A percentile compares a stretch with the other conserved stretches of the same genome.
Conservation (phyloP, 1,284 basidiomycete genomes). For the Mycena citricolor region DNA sequence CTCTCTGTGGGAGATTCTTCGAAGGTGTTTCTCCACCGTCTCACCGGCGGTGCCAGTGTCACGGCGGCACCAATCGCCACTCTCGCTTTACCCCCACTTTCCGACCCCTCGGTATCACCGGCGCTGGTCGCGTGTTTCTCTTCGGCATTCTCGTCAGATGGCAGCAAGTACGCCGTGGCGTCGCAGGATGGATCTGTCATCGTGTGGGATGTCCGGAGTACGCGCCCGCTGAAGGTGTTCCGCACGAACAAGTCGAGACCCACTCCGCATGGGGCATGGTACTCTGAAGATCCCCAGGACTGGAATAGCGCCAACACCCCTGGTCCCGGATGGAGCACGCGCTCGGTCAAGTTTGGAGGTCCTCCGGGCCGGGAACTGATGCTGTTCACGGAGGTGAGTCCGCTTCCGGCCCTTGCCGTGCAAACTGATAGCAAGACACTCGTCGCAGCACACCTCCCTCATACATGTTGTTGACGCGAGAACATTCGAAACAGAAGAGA, state of each 20-base stretch:
- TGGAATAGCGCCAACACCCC: conserved; percentile 55
- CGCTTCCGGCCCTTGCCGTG: no score
- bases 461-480: conserved; percentile 78
- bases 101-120: conserved; percentile 33
- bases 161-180: conserved; percentile 81
- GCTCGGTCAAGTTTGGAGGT: conserved; percentile 76
- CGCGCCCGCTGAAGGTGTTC: conserved; percentile 66
- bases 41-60: conserved; percentile 57
- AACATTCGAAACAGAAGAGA: conserved; percentile 75
- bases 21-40: conserved; percentile 73
- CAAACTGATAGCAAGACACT: conserved; percentile 5
- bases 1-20: conserved; percentile 86
- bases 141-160: conserved; percentile 79
- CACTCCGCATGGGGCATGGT: conserved; percentile 44
- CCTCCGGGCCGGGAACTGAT: conserved; percentile 63
- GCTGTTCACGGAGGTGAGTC: conserved; percentile 79
- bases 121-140: conserved; percentile 76
- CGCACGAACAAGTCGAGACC: conserved; percentile 45
- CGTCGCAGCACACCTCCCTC: conserved; percentile 64
- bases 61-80: conserved; percentile 57
- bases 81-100: conserved; percentile 56
- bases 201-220: conserved; percentile 76
- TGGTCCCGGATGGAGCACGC: conserved; percentile 75
- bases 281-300: conserved; percentile 64
- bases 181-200: conserved; percentile 83